These are phyloP conservation scores for Rhizopus stolonifer DNA, from an alignment of 371 early-diverging fungal species.

Conservation along the genomic window DNA sequence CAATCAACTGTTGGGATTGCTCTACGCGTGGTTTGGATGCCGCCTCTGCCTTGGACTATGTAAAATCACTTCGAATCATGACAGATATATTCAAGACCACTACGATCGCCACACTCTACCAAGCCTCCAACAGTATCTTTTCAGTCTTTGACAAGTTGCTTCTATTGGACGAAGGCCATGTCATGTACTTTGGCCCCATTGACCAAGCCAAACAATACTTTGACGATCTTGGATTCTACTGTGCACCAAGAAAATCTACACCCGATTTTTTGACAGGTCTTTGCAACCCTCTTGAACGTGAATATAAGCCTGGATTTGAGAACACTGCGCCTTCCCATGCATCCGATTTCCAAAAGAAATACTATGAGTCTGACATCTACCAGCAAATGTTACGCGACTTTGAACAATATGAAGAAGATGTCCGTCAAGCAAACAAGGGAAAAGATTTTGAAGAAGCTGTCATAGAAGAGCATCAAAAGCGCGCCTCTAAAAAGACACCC, in stretches of 20 bases:
- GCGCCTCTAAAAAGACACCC: constrained; percentile 48
- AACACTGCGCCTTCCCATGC: constrained; percentile 43
- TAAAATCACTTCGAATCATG: constrained; percentile 65
- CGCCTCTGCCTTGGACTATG: constrained; percentile 79
- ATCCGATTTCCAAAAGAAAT: constrained; percentile 48
- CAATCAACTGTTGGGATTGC: constrained; percentile 81
- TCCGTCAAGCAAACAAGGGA: constrained; percentile 30
- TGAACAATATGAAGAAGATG: constrained; percentile 34
- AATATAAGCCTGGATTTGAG: constrained; percentile 54
- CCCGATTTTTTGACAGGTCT: constrained; percentile 77
- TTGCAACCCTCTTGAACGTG: constrained; percentile 63
- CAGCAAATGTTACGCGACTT: constrained; percentile 34
- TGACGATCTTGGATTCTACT: constrained; percentile 61
- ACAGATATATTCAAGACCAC: constrained; percentile 64
- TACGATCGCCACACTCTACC: constrained; percentile 64
- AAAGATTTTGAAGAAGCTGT: constrained; percentile 54
- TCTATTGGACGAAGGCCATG: constrained; percentile 69
- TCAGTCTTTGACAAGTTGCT: constrained; percentile 74
- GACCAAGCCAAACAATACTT: constrained; percentile 64
- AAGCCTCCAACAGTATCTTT: constrained; percentile 74
- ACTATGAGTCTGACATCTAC: constrained; percentile 39
- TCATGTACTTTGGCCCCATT: constrained; percentile 75
- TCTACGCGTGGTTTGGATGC: constrained; percentile 89
- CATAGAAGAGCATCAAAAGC: constrained; percentile 55
- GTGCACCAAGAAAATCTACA: constrained; percentile 71